Percentiles rank a stretch among this genome's conserved stretches.
These are phyloP conservation scores for Amanita subjunquillea DNA, from an alignment of 768 basidiomycete species.

Conservation along the genomic window DNA sequence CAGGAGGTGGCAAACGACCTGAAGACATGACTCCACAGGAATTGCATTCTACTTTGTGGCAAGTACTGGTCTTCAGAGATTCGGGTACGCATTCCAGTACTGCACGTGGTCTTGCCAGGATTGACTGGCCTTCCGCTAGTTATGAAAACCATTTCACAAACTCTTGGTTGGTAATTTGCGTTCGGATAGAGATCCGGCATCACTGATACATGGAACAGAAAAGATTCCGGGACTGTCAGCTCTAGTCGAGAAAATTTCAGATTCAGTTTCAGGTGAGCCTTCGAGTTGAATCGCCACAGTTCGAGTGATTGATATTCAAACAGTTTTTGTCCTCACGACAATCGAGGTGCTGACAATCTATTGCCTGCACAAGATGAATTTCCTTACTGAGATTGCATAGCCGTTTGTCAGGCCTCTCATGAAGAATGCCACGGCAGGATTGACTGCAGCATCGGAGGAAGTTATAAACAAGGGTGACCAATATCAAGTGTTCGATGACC, in stretches of 20 bases:
- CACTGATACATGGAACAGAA: constrained; percentile 29
- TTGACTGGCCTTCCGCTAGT: constrained; percentile 22
- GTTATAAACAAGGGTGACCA: constrained; percentile 78
- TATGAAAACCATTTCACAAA: constrained; percentile 70
- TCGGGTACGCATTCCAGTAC: constrained; percentile 32
- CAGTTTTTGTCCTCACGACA: constrained; percentile 74
- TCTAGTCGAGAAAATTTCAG: constrained; percentile 71
- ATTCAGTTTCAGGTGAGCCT: constrained; percentile 51
- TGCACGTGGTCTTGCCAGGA: neutral
- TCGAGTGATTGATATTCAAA: constrained; percentile 11
- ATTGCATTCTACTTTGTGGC: constrained; percentile 74
- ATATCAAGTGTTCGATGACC: constrained; percentile 82
- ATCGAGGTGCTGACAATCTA: constrained; percentile 49
- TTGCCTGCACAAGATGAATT: neutral
- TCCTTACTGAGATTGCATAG: constrained; percentile 19
- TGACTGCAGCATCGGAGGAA: constrained; percentile 57
- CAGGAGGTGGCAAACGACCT: constrained; percentile 58
- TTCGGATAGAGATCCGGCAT: neutral
- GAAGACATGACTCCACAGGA: constrained; percentile 86
- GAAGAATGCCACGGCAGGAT: constrained; percentile 53
- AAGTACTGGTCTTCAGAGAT: constrained; percentile 79
- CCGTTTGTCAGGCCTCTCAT: constrained; percentile 77
- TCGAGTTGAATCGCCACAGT: neutral
- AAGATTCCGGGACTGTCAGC: constrained; percentile 73
- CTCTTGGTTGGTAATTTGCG: constrained; percentile 42